phyloP scores from a whole-genome alignment of 257 asterid species.

The Solanum stenotomum region DNA sequence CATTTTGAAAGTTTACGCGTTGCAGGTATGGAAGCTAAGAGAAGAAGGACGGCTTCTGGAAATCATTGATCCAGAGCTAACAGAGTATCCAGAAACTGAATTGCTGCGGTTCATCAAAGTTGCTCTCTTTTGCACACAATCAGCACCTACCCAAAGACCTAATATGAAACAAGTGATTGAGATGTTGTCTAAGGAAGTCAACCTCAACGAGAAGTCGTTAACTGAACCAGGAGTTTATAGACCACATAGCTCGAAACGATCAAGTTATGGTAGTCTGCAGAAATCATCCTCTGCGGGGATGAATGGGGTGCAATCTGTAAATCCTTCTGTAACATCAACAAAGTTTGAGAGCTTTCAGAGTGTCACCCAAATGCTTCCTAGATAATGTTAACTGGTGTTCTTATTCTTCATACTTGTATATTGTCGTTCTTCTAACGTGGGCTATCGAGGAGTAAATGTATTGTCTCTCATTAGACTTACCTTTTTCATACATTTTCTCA shows the following conservation, averaged over 20 bases:
- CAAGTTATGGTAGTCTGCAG: constrained; percentile 17
- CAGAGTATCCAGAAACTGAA: constrained; percentile 38
- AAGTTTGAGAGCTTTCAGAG: constrained; percentile 20
- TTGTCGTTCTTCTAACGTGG: background rate
- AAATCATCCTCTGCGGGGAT: constrained; percentile 18
- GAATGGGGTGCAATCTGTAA: constrained; percentile 24
- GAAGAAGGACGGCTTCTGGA: constrained; percentile 46
- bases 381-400: constrained; percentile 22
- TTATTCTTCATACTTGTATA: background rate
- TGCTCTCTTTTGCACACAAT: constrained; percentile 72
- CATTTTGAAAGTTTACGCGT: background rate
- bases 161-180: constrained; percentile 71
- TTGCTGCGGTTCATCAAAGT: constrained; percentile 45
- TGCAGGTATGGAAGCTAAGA: constrained; percentile 69
- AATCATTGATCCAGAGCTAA: constrained; percentile 55
- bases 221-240: constrained; percentile 56
- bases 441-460: background rate
- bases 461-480: background rate
- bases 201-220: constrained; percentile 44
- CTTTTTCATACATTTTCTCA: background rate
- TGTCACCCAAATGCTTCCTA: constrained; percentile 48
- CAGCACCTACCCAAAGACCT: constrained; percentile 64
- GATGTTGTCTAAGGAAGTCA: constrained; percentile 56
- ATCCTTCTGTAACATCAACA: constrained; percentile 7
- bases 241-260: constrained; percentile 12